Evolutionary conservation across 2,329 filamentous ascomycete genomes (phyloP), one percentile per base, ranked within the genome.

Genomic region (Epichloe glyceriae): DNA sequence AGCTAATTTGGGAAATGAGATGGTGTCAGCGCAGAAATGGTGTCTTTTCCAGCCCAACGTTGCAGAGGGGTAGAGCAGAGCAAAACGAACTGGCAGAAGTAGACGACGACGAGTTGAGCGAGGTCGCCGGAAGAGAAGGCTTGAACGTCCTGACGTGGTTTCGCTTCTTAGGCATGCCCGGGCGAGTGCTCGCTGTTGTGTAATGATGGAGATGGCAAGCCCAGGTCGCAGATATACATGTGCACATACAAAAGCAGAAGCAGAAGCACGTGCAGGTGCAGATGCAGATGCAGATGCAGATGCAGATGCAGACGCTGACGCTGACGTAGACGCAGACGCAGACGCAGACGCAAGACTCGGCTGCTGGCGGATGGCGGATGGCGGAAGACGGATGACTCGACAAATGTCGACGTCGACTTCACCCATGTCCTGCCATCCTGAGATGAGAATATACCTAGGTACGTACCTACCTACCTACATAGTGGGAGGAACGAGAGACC

Each of bases 141-240:
- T 82, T 83, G 56, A 78, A 77, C 59, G 75, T 79, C 60, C 70
- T 71, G 58, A 66, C 60, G 57, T 73, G 70, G 51, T 76, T 73
- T 65, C 77, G 72, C 73, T 82, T 83, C 71, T 82, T 83, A 66
- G 80, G 77, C 80, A 83, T 83, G 54, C 65, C 68, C 62, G 52
- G 47, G 50, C 49, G 49, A 57, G 50, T 53, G 44, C 10, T 46
- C 38, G 33, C 52, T 30, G 40, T 37, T 43, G 45, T 48, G 46
- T 17, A 43, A 17, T 33, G 19, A 20, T 26, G 6, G 19, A 17
- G 43, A 50, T 4, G n/a, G 41, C 39, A 46, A 7, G 34, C n/a
- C 5, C 19, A n/a, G 12, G 15, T 14, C 19, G 26, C 37, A 30
- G 34, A 38, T 34, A 6, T 35, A n/a, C n/a, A 14, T 35, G 10